Base-by-base conservation (phyloP, 352 stramenopile species). In the Elongisporangium senticosum region DNA sequence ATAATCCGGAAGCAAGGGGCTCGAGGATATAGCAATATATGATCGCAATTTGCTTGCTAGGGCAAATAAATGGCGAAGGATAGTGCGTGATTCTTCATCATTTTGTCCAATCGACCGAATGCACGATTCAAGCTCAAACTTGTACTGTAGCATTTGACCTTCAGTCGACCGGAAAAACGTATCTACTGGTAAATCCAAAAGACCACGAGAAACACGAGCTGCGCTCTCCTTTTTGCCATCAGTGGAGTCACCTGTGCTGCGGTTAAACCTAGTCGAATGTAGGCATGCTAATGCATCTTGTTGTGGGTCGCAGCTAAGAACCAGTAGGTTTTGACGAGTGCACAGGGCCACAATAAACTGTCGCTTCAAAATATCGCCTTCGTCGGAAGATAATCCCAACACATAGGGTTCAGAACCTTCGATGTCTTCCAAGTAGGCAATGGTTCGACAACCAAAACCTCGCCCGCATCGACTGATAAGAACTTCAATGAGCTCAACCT, bases 81-180 rank as follows among this genome's bases (percentile, higher is more conserved):
- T 51, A 17, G 47, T 19, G 23, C 66, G 56, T n/a, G 62, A 61
- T 4, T 61, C 59, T 14, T 70, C 66, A 15, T 73, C 62, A 15
- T 57, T 55, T 37, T 68, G n/a, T 49, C 66, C 66, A 63, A 73
- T 67, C 47, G 43, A 52, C 0, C 22, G 40, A 3, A 54, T 61
- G 23, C 66, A 70, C 0, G 21, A 8, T 39, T 52, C 14, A 48
- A 70, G 23, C 26, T 67, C 4, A 53, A 49, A 51, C 33, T 43
- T 43, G 33, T 43, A 43, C 33, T 43, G 33, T 17, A 43, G 11
- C 33, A 43, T 43, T 43, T 43, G 33, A 17, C 11, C 33, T 17
- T 43, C 10, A 17, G 33, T 43, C 4, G 33, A 43, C 1, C 13
- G 33, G 33, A 43, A 43, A 43, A 43, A 43, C 8, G 1, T 17